Percentiles rank a stretch among this genome's conserved stretches.
phyloP scores from a whole-genome alignment of 306 rosid genomes.

The Fagus crenata region DNA sequence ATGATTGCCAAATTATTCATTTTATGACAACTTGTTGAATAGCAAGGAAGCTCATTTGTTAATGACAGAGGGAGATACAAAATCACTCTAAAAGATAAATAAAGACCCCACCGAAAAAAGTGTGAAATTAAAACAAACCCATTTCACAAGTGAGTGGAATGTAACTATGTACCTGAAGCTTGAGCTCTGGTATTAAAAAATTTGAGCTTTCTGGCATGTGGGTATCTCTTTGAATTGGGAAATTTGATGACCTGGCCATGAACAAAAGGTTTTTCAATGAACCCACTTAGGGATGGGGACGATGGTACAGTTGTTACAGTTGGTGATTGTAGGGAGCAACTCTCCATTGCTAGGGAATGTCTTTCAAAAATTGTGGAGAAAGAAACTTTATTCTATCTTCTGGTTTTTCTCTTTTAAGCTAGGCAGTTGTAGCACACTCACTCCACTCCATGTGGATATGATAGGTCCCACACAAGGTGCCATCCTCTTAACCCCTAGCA shows the following conservation, averaged over 20 bases:
- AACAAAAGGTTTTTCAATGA: conserved; percentile 33
- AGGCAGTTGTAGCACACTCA: conserved; percentile 38
- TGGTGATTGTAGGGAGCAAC: conserved; percentile 52
- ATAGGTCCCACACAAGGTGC: conserved; percentile 52
- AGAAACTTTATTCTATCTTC: conserved; percentile 33
- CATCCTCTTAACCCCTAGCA: too few species aligned
- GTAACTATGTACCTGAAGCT: conserved; percentile 56
- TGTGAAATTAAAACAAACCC: neutral
- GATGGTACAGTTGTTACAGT: conserved; percentile 55
- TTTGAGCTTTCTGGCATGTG: conserved; percentile 27
- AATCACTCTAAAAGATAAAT: neutral
- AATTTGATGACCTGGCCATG: conserved; percentile 44
- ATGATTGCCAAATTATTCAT: neutral
- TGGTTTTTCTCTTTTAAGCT: conserved; percentile 23
- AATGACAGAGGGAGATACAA: neutral
- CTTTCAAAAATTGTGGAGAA: conserved; percentile 18
- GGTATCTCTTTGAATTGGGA: conserved; percentile 40
- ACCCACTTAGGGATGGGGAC: conserved; percentile 39
- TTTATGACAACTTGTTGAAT: neutral
- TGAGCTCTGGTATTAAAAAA: conserved; percentile 42
- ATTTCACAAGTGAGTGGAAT: conserved; percentile 8
- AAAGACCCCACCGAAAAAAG: neutral
- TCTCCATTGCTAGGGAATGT: conserved; percentile 55
- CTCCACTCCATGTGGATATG: conserved; percentile 60
- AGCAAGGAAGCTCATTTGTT: neutral